Base-by-base conservation (phyloP, 2,329 filamentous ascomycete genomes). In the Xylariaceae sp. region DNA sequence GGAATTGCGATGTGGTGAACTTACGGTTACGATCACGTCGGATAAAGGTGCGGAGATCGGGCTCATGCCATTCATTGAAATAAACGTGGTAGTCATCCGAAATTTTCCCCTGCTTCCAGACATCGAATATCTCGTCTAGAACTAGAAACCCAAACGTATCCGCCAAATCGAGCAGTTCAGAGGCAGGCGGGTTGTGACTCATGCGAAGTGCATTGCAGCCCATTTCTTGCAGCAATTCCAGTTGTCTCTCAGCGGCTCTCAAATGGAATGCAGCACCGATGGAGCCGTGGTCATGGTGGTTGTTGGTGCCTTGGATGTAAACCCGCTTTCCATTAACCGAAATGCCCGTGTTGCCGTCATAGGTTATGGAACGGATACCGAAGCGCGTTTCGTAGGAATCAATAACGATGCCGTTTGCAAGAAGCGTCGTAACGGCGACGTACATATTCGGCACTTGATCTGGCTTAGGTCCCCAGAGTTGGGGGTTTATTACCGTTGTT, bases 91-190 rank as follows among this genome's bases (percentile, higher is more conserved):
- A 83, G 62, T 83, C 81, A 56, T 79, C 76, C 1, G 58, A 55
- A 0, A 73, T 77, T 66, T 83, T 83, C 26, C 69, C 59, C 20
- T 57, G 59, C 21, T 73, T 65, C 81, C 81, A 84, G 7, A 67
- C 70, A 62, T 84, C 81, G 58, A 83, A 83, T 19, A 81, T 77
- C 66, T 84, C 81, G 57, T 82, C 78, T 29, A 83, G 62, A 7
- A 83, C 77, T 12, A 83, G 45, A 51, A 83, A 75, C 0, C 80
- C 80, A 67, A 78, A 69, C 5, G 67, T 64, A 62, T 84, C 81
- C 1, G 79, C 73, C n/a, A 83, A 61, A 16, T 81, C 76, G 1
- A 83, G 72, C 0, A 82, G 64, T 56, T 81, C 80, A 0, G 78
- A 70, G 0, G 80, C 79, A 0, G 80, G 80, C 2, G 79, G 79